These are phyloP conservation scores for Lophiotrema nucula DNA, from an alignment of 495 filamentous ascomycete species.

Conservation along the genomic window DNA sequence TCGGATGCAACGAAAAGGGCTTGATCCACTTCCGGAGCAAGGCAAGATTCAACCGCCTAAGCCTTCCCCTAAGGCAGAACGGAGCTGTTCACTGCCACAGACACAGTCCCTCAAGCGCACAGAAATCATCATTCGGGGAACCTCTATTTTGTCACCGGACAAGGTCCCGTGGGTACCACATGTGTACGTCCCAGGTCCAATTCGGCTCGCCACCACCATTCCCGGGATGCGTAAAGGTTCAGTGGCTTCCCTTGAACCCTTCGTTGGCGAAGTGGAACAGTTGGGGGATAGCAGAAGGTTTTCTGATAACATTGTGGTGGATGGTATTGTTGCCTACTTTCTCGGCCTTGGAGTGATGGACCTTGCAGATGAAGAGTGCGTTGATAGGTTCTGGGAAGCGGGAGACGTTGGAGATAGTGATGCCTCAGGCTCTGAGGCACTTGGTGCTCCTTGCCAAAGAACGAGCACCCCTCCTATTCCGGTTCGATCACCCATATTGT, in stretches of 20 bases:
- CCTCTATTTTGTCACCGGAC: too few relatives aligned
- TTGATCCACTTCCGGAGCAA: neutral
- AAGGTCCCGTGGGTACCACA: too few relatives aligned
- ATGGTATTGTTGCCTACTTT: slow-evolving; percentile 19
- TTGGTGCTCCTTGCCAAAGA: neutral
- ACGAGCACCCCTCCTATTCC: neutral
- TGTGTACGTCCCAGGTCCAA: slow-evolving; percentile 24
- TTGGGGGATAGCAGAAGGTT: neutral
- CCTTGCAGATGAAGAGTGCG: slow-evolving; percentile 1
- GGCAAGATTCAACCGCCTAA: neutral
- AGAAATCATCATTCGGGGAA: neutral
- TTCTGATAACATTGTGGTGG: slow-evolving; percentile 19
- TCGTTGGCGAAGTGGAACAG: neutral
- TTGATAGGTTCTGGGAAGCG: slow-evolving; percentile 25
- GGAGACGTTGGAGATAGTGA: too few relatives aligned
- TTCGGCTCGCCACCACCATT: slow-evolving; percentile 4
- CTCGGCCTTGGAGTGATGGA: slow-evolving; percentile 2
- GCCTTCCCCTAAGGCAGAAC: slow-evolving; percentile 4
- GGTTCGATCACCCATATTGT: neutral
- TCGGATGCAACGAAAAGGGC: too few relatives aligned
- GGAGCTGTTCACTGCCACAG: slow-evolving; percentile 5
- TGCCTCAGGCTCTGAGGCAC: neutral
- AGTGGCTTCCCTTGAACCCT: slow-evolving; percentile 14
- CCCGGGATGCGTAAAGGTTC: neutral
- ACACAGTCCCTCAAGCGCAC: slow-evolving; percentile 3